A percentile compares a stretch with the other conserved stretches of the same genome.
These are phyloP conservation scores for Mrakia hoshinonis DNA, from an alignment of 768 basidiomycete genomes.

Conservation along the genomic window DNA sequence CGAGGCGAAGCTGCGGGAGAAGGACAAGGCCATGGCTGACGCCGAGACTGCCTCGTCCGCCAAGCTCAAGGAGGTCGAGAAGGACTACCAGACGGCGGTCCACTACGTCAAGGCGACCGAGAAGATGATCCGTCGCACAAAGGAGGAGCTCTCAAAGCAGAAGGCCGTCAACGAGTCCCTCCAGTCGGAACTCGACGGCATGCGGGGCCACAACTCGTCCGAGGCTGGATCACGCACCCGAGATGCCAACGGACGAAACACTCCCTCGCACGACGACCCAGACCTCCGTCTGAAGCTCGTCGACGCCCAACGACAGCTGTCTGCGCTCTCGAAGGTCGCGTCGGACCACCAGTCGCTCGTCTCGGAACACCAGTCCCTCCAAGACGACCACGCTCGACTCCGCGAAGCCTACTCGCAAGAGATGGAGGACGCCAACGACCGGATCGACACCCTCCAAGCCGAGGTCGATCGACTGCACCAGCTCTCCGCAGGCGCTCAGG, in stretches of 20 bases:
- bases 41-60: not conserved
- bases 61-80: slow-evolving; percentile 52
- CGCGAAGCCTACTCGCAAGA: slow-evolving; percentile 61
- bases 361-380: slow-evolving; percentile 64
- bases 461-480: slow-evolving; percentile 67
- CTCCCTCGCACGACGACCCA: slow-evolving; percentile 66
- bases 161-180: slow-evolving; percentile 70
- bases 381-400: slow-evolving; percentile 59
- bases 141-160: slow-evolving; percentile 82
- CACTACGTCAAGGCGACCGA: slow-evolving; percentile 97
- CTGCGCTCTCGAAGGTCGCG: slow-evolving; percentile 64
- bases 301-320: slow-evolving; percentile 68
- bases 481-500: slow-evolving; percentile 30
- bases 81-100: slow-evolving; percentile 92
- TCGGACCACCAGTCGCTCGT: slow-evolving; percentile 66
- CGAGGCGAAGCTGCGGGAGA: slow-evolving; percentile 32
- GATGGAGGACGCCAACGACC: slow-evolving; percentile 64
- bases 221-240: slow-evolving; percentile 48
- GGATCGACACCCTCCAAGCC: slow-evolving; percentile 69
- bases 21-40: slow-evolving; percentile 52
- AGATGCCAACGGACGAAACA: slow-evolving; percentile 63
- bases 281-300: slow-evolving; percentile 59
- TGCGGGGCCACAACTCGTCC: slow-evolving; percentile 53
- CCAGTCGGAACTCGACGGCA: slow-evolving; percentile 70
- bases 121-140: slow-evolving; percentile 94